phyloP scores from a whole-genome alignment of 2,329 filamentous ascomycete species.

The Clarireedia homoeocarpa region DNA sequence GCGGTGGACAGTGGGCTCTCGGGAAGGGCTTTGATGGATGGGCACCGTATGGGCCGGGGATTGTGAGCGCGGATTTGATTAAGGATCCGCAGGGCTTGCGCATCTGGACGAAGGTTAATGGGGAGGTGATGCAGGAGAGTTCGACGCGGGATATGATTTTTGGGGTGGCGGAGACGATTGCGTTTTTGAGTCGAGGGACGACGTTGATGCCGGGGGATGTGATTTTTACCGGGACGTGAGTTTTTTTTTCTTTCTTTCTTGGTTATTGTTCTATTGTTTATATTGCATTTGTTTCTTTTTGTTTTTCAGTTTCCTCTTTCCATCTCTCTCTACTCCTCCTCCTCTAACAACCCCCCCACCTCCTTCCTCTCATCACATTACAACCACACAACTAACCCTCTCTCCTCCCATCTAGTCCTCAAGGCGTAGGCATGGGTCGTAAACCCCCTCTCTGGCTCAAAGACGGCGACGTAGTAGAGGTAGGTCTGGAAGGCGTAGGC shows the following conservation, averaged over 20 bases:
- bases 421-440: slow-evolving; percentile 63
- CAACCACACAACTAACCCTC: not conserved
- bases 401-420: slow-evolving; percentile 33
- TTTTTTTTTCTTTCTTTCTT: not conserved
- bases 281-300: not conserved
- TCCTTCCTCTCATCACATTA: not conserved
- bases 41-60: slow-evolving; percentile 66
- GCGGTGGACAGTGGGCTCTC: slow-evolving; percentile 62
- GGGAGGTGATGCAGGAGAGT: slow-evolving; percentile 46
- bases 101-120: slow-evolving; percentile 54
- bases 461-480: slow-evolving; percentile 63
- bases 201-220: slow-evolving; percentile 56
- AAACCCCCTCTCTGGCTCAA: slow-evolving; percentile 61
- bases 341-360: not conserved
- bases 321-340: no score
- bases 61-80: slow-evolving; percentile 51
- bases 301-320: no score
- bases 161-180: slow-evolving; percentile 48
- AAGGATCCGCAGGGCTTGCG: slow-evolving; percentile 47
- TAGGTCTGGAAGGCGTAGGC: slow-evolving; percentile 58
- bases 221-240: slow-evolving; percentile 55
- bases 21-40: slow-evolving; percentile 72
- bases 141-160: slow-evolving; percentile 58
- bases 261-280: no score
- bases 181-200: slow-evolving; percentile 52